Conservation (phyloP, 2,329 filamentous ascomycete genomes). For the Aspergillus persii region DNA sequence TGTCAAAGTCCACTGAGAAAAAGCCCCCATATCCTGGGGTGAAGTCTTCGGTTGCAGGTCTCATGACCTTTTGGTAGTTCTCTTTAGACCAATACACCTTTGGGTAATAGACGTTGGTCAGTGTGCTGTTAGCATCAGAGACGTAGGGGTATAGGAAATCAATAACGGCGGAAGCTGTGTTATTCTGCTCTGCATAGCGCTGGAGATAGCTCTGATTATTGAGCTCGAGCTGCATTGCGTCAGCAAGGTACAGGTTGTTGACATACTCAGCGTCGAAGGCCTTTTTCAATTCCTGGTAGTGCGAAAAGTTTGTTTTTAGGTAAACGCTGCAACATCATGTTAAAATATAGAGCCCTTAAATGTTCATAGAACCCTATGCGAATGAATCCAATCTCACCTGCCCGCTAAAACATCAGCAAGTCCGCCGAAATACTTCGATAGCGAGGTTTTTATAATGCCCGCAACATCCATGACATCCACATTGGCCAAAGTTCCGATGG, state of each 20-base stretch:
- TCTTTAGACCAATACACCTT: background rate
- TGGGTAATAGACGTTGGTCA: conserved; percentile 4
- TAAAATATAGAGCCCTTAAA: too few species aligned
- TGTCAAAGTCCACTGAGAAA: background rate
- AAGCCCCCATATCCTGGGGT: background rate
- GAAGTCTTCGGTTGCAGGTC: background rate
- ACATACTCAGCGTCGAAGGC: too few species aligned
- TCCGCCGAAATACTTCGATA: conserved; percentile 61
- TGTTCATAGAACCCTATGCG: too few species aligned
- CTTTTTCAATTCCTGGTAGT: background rate
- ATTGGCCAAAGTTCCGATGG: conserved; percentile 36
- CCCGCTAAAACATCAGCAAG: conserved; percentile 56
- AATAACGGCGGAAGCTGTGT: conserved; percentile 2
- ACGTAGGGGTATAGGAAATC: conserved; percentile 1
- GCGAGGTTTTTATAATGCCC: conserved; percentile 52
- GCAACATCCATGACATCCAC: conserved; percentile 47
- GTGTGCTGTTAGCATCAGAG: background rate
- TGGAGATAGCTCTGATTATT: conserved; percentile 8
- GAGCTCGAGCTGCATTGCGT: conserved; percentile 7
- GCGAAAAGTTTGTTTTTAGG: background rate
- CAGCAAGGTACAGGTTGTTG: conserved; percentile 5
- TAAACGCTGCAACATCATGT: background rate
- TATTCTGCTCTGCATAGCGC: conserved; percentile 1
- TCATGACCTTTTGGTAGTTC: conserved; percentile 6
- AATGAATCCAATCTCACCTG: conserved; percentile 21